Evolutionary conservation across 2,329 filamentous ascomycete species (phyloP).

Genomic region (Ceratocystis diversiconidia): DNA sequence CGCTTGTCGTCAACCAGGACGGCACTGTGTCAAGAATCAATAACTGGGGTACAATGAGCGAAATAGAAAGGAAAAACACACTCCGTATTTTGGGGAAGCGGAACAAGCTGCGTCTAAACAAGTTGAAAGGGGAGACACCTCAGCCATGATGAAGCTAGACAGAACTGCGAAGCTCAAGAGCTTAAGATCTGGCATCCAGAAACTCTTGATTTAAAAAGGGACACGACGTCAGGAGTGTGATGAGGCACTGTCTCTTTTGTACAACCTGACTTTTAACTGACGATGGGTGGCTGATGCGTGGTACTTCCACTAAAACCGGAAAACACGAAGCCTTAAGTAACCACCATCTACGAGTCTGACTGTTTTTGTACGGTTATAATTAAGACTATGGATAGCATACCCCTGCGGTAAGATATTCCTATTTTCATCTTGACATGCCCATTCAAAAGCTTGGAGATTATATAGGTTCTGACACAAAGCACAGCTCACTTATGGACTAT

Average conservation of each 20-base stretch:
- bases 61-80: slow-evolving; percentile 52
- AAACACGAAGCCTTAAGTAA: neutral
- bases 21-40: slow-evolving; percentile 55
- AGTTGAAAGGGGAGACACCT: slow-evolving; percentile 26
- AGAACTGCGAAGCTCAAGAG: neutral
- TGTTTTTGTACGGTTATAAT: neutral
- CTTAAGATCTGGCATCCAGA: neutral
- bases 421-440: neutral
- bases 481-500: neutral
- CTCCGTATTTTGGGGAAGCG: slow-evolving; percentile 52
- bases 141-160: neutral
- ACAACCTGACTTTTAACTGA: neutral
- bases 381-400: neutral
- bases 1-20: slow-evolving; percentile 59
- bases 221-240: neutral
- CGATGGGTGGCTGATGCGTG: neutral
- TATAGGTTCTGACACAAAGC: neutral
- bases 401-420: neutral
- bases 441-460: neutral
- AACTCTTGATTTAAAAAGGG: neutral
- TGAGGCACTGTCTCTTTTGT: neutral
- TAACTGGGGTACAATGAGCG: slow-evolving; percentile 61
- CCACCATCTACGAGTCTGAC: neutral
- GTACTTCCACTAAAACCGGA: neutral
- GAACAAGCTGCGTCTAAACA: slow-evolving; percentile 48